Evolutionary conservation across 2,329 filamentous ascomycete genomes (phyloP).

Genomic region (Calycina herbarum): DNA sequence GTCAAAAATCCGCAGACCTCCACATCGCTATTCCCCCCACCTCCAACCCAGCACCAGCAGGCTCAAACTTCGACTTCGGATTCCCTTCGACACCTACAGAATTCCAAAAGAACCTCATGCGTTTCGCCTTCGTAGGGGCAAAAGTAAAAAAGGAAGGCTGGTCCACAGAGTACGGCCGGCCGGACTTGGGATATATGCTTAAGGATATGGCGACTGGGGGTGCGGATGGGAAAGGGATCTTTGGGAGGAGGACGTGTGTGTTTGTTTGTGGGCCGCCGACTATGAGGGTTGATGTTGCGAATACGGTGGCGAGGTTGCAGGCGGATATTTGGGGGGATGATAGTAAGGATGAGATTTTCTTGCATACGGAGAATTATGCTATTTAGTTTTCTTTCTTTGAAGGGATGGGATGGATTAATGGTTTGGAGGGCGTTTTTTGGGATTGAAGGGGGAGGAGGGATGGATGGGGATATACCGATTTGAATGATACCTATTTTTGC

Average conservation of each 20-base stretch:
- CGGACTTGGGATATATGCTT: conserved; percentile 84
- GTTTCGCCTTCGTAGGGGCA: conserved; percentile 78
- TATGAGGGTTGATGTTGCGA: conserved; percentile 88
- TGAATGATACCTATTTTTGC: conserved; percentile 3
- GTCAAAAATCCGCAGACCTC: conserved; percentile 30
- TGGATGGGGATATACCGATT: conserved; percentile 6
- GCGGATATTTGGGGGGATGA: conserved; percentile 78
- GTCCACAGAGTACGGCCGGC: conserved; percentile 89
- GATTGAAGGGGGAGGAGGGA: background rate
- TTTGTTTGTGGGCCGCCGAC: conserved; percentile 88
- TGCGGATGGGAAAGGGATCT: conserved; percentile 62
- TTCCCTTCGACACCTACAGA: conserved; percentile 83
- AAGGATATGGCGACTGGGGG: conserved; percentile 77
- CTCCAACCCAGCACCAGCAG: conserved; percentile 9
- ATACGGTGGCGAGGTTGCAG: conserved; percentile 80
- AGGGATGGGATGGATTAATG: background rate
- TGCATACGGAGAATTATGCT: conserved; percentile 95
- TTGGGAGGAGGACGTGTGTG: conserved; percentile 80
- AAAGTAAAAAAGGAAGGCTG: conserved; percentile 72
- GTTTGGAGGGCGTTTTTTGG: background rate
- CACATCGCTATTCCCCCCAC: conserved; percentile 28
- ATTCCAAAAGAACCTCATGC: conserved; percentile 86
- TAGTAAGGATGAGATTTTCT: conserved; percentile 81
- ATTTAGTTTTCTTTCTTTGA: conserved; percentile 51
- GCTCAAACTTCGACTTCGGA: conserved; percentile 68